Conservation (phyloP, 495 filamentous ascomycete species). For the Aspergillus campestris region DNA sequence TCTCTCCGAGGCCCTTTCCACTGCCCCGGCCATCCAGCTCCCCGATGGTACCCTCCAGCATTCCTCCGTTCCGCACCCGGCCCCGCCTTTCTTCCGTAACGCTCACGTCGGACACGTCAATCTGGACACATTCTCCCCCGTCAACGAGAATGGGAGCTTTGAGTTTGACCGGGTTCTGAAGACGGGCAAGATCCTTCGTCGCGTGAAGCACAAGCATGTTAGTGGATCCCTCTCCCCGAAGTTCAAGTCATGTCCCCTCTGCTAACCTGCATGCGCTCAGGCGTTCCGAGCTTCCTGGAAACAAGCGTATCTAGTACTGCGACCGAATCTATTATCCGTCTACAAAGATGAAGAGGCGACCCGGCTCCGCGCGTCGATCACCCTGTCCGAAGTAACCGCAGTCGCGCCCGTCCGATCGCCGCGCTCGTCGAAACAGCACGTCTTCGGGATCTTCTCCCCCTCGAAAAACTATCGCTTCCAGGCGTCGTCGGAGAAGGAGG, state of each 20-base stretch:
- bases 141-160: conserved; percentile 93
- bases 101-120: conserved; percentile 46
- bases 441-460: conserved; percentile 91
- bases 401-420: conserved; percentile 81
- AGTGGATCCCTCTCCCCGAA: conserved; percentile 6
- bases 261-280: conserved; percentile 1
- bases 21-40: conserved; percentile 23
- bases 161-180: conserved; percentile 91
- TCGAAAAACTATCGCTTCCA: conserved; percentile 88
- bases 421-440: conserved; percentile 67
- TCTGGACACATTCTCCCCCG: conserved; percentile 60
- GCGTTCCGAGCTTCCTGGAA: conserved; percentile 62
- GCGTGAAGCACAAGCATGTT: conserved; percentile 92
- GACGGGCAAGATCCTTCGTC: conserved; percentile 73
- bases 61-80: conserved; percentile 7
- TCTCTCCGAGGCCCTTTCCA: conserved; percentile 17
- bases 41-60: conserved; percentile 16
- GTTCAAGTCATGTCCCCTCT: conserved; percentile 5
- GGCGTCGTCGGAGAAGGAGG: conserved; percentile 61
- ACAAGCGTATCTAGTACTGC: conserved; percentile 77
- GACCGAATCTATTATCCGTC: conserved; percentile 87
- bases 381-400: conserved; percentile 82
- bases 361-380: conserved; percentile 79
- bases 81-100: conserved; percentile 6
- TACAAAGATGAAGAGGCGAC: conserved; percentile 89